Evolutionary conservation across 768 basidiomycete genomes (phyloP), one percentile per base, ranked within the genome.

Genomic region (Fomitopsis serialis): DNA sequence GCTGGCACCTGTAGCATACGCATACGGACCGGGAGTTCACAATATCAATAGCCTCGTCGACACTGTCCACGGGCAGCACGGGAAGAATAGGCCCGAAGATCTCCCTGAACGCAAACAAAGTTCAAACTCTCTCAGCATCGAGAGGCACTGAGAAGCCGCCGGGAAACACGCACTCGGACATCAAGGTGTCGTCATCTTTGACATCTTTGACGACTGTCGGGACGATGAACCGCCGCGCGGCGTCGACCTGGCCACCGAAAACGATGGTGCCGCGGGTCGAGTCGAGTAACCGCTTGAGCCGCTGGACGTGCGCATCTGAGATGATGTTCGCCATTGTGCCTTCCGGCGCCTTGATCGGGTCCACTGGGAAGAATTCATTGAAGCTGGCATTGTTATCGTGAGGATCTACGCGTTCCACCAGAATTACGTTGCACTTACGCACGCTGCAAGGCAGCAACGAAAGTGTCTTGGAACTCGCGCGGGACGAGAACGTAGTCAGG

Each of bases 31-130:
- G 74, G 27, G 66, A 66, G 59, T 84, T 85, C 50, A 91, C 75
- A 53, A 80, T 84, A 8, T 78, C 76, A 53, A 91, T 81, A 3
- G 84, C 90, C 35, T 79, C 82, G 24, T 90, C 85, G 9, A 87
- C 45, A 50, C 76, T 63, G 13, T 84, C 78, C 23, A 91, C 81
- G 0, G 82, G 77, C 2, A 92, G 70, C 37, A 93, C 74, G 2
- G 87, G 85, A n/a, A 93, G 70, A 15, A 93, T 57, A 9, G 91
- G 90, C 0, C 90, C 91, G 59, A 93, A 92, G 37, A 92, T 74
- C 62, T 93, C 91, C 55, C 88, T 89, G 58, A 5, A 11, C 29
- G 29, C 29, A 32, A 32, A 0, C 4, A 13, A 44, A 19, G 0
- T 22, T 42, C 54, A 36, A 42, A 12, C 13, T 10, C 3, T 25